phyloP scores from a whole-genome alignment of 352 stramenopile genomes.

The Detonula confervacea region DNA sequence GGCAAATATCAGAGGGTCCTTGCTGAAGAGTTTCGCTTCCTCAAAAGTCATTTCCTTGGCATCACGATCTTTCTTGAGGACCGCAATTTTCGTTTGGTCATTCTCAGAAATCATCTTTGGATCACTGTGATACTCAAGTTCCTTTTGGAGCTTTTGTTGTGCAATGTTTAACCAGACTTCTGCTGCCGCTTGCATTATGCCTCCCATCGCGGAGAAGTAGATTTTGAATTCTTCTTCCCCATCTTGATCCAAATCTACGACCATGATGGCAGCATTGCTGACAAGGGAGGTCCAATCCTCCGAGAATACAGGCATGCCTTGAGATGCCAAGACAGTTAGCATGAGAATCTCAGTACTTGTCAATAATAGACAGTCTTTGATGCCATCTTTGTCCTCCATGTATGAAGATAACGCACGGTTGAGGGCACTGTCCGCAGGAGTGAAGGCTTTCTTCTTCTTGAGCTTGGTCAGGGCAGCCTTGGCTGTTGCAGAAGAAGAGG shows the following conservation, averaged over 20 bases:
- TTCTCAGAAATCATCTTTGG: constrained; percentile 22
- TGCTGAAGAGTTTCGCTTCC: constrained; percentile 41
- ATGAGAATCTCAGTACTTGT: constrained; percentile 70
- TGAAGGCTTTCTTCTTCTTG: constrained; percentile 54
- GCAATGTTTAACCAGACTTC: constrained; percentile 55
- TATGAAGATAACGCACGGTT: constrained; percentile 45
- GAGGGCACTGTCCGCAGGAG: constrained; percentile 53
- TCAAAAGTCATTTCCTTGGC: constrained; percentile 44
- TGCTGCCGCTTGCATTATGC: constrained; percentile 49
- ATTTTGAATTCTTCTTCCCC: constrained; percentile 48
- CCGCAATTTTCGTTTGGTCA: constrained; percentile 34
- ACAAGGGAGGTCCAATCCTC: constrained; percentile 61
- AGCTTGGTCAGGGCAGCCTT: constrained; percentile 52
- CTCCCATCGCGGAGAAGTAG: constrained; percentile 52
- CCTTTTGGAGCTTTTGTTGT: constrained; percentile 48
- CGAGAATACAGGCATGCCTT: constrained; percentile 66
- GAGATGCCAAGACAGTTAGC: constrained; percentile 59
- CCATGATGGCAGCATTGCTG: constrained; percentile 6
- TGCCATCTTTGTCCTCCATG: constrained; percentile 44
- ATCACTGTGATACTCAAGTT: constrained; percentile 12
- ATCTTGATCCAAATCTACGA: constrained; percentile 32
- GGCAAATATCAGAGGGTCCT: constrained; percentile 57
- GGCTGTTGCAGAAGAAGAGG: constrained; percentile 21
- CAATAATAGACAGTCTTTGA: constrained; percentile 46
- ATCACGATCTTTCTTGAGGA: constrained; percentile 54